These are phyloP conservation scores for Hymenoscyphus albidus DNA, from an alignment of 2,329 filamentous ascomycete species.

Conservation along the genomic window DNA sequence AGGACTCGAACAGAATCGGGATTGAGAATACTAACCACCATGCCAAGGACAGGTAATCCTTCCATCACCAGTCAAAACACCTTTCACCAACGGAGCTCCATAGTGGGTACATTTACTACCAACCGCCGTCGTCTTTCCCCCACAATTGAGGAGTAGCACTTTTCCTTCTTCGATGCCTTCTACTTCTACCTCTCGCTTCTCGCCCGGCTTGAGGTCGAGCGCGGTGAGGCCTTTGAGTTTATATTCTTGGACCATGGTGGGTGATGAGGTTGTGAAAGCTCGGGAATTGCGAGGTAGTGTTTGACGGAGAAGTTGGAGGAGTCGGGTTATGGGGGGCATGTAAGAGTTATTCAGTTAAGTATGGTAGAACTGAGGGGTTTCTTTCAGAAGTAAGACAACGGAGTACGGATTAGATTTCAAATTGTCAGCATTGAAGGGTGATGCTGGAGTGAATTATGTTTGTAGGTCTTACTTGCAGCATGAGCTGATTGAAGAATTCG, in stretches of 20 bases:
- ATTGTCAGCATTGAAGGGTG: not conserved
- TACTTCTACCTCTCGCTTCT: slow-evolving; percentile 86
- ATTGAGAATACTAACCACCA: slow-evolving; percentile 58
- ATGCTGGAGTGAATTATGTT: not conserved
- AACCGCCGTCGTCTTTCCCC: slow-evolving; percentile 72
- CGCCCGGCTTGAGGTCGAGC: slow-evolving; percentile 70
- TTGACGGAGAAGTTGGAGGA: slow-evolving; percentile 17
- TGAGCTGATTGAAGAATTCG: not conserved
- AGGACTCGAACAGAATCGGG: slow-evolving; percentile 3
- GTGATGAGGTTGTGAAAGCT: slow-evolving; percentile 23
- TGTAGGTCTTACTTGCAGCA: not conserved
- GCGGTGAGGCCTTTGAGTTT: slow-evolving; percentile 74
- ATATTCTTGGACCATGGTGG: slow-evolving; percentile 49
- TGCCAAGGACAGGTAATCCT: slow-evolving; percentile 94
- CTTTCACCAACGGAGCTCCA: slow-evolving; percentile 82
- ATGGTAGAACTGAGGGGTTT: not conserved
- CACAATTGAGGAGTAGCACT: slow-evolving; percentile 77
- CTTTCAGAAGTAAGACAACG: not conserved
- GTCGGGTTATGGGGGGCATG: slow-evolving; percentile 16
- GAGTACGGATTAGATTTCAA: not conserved
- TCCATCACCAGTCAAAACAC: slow-evolving; percentile 77
- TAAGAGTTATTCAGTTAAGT: not conserved
- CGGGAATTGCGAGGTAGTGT: slow-evolving; percentile 16
- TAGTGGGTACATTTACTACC: slow-evolving; percentile 88
- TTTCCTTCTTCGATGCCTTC: slow-evolving; percentile 85